These are phyloP conservation scores for Gastrolobium villosum DNA, from an alignment of 306 rosid species.

Conservation along the genomic window DNA sequence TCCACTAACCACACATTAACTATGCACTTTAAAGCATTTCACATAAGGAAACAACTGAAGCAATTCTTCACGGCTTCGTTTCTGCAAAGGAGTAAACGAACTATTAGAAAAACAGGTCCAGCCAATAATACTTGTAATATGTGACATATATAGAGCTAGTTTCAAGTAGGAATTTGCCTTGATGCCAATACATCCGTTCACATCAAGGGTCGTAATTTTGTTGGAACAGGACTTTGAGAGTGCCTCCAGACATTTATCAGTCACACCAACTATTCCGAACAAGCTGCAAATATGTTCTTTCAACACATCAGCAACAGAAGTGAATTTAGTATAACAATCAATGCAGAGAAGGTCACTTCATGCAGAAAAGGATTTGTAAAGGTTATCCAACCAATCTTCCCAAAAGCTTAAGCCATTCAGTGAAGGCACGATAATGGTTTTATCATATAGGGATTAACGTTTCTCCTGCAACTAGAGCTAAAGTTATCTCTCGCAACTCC, in stretches of 20 bases:
- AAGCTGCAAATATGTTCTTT: constrained; percentile 63
- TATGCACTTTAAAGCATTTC: constrained; percentile 89
- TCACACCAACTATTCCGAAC: constrained; percentile 85
- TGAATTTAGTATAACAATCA: constrained; percentile 9
- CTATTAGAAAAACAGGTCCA: constrained; percentile 32
- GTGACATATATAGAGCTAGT: background rate
- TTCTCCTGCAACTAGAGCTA: no score
- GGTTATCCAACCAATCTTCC: no score
- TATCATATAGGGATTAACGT: no score
- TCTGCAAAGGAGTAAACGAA: constrained; percentile 56
- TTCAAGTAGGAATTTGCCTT: constrained; percentile 62
- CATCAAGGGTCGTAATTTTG: constrained; percentile 82
- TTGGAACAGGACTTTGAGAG: constrained; percentile 72
- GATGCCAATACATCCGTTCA: constrained; percentile 88
- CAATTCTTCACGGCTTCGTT: constrained; percentile 75
- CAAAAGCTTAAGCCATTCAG: no score
- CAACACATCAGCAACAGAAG: constrained; percentile 46
- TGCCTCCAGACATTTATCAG: constrained; percentile 76
- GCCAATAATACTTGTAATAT: constrained; percentile 11
- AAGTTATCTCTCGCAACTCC: no score
- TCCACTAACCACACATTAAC: constrained; percentile 51
- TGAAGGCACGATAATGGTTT: no score
- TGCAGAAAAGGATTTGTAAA: background rate
- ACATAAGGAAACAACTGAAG: constrained; percentile 76
- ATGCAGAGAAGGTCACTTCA: background rate